Evolutionary conservation across 2,329 filamentous ascomycete species (phyloP), one percentile per base, ranked within the genome.

Genomic region (Pezicula radicicola): DNA sequence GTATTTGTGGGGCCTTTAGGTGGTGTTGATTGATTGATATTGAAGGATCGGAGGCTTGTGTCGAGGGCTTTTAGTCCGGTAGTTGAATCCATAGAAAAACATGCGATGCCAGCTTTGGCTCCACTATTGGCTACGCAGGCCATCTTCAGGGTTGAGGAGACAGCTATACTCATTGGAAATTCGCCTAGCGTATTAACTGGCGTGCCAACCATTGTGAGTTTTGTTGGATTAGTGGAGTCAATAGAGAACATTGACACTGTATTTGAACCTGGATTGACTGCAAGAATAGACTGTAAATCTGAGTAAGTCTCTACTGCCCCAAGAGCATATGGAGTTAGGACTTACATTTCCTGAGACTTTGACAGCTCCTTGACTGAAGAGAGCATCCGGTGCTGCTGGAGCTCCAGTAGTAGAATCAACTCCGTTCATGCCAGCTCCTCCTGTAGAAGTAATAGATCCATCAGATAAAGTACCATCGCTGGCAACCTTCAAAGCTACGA

Each of bases 1-100:
- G 79, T 84, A 64, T 84, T 83, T 2, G 70, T 66, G 0, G 83
- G 81, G 0, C 82, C 83, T 0, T 70, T 64, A 0, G 84, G 81
- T 0, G 84, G 83, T 0, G 78, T 84, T 0, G 73, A 75, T 61
- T 86, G 83, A 1, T 68, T 65, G 1, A 86, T 60, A 12, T 76
- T 70, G 52, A 84, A 76, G 0, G 68, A 50, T 0, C 76, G 72
- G 0, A 78, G 70, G 13, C 36, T 4, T 1, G 50, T 64, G 50
- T 81, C 78, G 63, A 79, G 72, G 5, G 66, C 55, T 0, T 56
- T 62, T 1, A 81, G 60, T 0, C 76, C 77, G 49, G 48, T 60
- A 0, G 55, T 28, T 1, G 52, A 12, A 0, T 66, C 68, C 55
- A 77, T 76, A 1, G 56, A 50, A 10, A 68, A 68, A 60, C 77